Evolutionary conservation across 2,329 filamentous ascomycete genomes (phyloP).

Genomic region (Penicillium brevicompactum): DNA sequence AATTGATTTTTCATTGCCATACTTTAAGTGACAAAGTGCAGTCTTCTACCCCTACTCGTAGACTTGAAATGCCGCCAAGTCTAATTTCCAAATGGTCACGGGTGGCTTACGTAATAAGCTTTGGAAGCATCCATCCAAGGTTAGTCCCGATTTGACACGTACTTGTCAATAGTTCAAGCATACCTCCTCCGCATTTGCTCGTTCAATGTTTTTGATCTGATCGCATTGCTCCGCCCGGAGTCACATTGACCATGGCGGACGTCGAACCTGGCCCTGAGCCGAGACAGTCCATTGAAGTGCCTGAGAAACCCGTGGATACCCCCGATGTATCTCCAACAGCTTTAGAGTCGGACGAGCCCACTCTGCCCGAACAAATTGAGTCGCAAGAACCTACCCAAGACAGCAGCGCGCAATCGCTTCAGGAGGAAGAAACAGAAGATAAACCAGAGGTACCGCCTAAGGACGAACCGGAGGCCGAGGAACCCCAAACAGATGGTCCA

Average conservation of each 20-base stretch:
- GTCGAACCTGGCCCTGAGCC: conserved; percentile 41
- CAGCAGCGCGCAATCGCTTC: conserved; percentile 12
- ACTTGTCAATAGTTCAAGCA: conserved; percentile 30
- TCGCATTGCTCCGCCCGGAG: conserved; percentile 36
- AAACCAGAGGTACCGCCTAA: conserved; percentile 29
- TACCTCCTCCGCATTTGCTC: conserved; percentile 18
- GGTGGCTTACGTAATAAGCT: no score
- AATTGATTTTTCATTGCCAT: no score
- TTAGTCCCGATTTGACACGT: conserved; percentile 24
- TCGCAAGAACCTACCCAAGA: conserved; percentile 32
- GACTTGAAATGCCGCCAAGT: no score
- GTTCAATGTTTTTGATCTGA: conserved; percentile 27
- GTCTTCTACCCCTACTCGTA: no score
- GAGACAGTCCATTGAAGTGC: conserved; percentile 24
- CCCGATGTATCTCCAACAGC: conserved; percentile 28
- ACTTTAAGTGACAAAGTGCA: no score
- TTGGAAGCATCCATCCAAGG: conserved; percentile 21
- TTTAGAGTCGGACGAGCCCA: conserved; percentile 36
- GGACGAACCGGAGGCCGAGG: conserved; percentile 26
- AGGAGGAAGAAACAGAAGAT: conserved; percentile 22
- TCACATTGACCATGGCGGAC: conserved; percentile 45
- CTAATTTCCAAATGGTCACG: no score
- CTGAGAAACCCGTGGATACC: conserved; percentile 32
- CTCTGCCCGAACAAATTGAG: conserved; percentile 30
- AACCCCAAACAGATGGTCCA: conserved; percentile 17